A percentile compares a stretch with the other conserved stretches of the same genome.
Evolutionary conservation across 192 early-diverging fungal genomes (phyloP).

Genomic region (Helicostylum pulchrum): DNA sequence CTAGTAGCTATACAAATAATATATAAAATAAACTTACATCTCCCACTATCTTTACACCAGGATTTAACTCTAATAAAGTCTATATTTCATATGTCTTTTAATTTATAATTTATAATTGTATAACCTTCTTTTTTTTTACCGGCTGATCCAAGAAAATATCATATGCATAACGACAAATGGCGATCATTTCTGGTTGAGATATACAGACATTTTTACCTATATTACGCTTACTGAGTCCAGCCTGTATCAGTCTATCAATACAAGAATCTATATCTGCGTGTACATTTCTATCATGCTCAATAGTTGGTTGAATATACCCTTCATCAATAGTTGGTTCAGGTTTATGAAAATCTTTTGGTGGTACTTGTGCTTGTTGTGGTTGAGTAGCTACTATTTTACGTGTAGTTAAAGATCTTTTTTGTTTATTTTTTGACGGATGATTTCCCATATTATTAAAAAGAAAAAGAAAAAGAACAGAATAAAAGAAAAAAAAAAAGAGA

Average conservation of each 20-base stretch:
- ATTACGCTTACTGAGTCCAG: conserved; percentile 6
- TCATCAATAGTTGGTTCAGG: too few relatives aligned
- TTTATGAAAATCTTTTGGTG: too few relatives aligned
- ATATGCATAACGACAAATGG: conserved; percentile 80
- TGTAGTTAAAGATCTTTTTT: too few relatives aligned
- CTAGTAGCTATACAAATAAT: background rate
- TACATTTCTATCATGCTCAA: too few relatives aligned
- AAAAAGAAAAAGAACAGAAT: background rate
- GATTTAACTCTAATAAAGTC: conserved; percentile 11
- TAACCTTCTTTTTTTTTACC: conserved; percentile 15
- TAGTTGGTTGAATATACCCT: too few relatives aligned
- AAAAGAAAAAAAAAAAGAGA: background rate
- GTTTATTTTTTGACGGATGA: too few relatives aligned
- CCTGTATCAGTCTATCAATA: conserved; percentile 20
- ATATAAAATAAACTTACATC: conserved; percentile 13
- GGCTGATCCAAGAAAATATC: conserved; percentile 90
- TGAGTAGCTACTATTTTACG: too few relatives aligned
- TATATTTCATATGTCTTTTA: background rate
- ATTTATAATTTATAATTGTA: background rate
- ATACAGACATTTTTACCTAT: conserved; percentile 71
- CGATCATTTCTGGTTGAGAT: conserved; percentile 81
- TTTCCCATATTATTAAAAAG: background rate
- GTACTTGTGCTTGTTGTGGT: too few relatives aligned
- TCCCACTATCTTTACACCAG: conserved; percentile 15
- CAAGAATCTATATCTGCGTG: conserved; percentile 25